phyloP scores from a whole-genome alignment of 805 yeast genomes.

The Alloascoidea hylecoeti region DNA sequence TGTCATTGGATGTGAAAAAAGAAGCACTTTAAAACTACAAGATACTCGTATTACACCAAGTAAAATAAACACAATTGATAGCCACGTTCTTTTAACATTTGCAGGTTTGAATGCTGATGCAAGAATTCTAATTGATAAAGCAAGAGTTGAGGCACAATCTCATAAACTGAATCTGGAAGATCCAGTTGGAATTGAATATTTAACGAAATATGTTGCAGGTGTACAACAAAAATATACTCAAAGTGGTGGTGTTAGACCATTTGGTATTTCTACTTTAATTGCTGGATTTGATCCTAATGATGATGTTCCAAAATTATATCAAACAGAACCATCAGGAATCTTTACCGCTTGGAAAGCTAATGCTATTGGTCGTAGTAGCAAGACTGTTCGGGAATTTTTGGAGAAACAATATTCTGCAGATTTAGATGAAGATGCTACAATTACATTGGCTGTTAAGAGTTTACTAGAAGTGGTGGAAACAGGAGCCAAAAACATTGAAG shows the following conservation, averaged over 20 bases:
- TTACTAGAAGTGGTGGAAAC: conserved; percentile 94
- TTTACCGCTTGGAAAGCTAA: conserved; percentile 97
- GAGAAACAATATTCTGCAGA: conserved; percentile 69
- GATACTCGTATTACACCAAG: conserved; percentile 95
- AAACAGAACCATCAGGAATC: conserved; percentile 96
- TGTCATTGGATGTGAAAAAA: conserved; percentile 91
- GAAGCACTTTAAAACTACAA: conserved; percentile 89
- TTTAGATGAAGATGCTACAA: conserved; percentile 54
- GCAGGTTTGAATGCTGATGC: conserved; percentile 99
- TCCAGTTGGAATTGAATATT: conserved; percentile 80
- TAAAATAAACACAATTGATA: conserved; percentile 82
- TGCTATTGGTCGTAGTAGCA: conserved; percentile 89
- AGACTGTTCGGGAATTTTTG: conserved; percentile 89
- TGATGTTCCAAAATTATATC: conserved; percentile 67
- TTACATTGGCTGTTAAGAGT: conserved; percentile 72
- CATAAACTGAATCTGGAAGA: conserved; percentile 91
- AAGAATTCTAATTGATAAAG: conserved; percentile 84
- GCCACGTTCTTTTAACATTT: conserved; percentile 83
- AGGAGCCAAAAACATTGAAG: conserved; percentile 92
- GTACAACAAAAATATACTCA: conserved; percentile 95
- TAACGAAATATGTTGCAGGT: conserved; percentile 93
- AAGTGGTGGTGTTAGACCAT: conserved; percentile 97
- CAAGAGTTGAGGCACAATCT: conserved; percentile 93
- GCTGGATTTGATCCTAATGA: conserved; percentile 93
- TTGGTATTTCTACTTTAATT: conserved; percentile 88